Base-by-base conservation (phyloP, 805 yeast genomes). In the baker's yeast (Saccharomyces cerevisiae) region DNA sequence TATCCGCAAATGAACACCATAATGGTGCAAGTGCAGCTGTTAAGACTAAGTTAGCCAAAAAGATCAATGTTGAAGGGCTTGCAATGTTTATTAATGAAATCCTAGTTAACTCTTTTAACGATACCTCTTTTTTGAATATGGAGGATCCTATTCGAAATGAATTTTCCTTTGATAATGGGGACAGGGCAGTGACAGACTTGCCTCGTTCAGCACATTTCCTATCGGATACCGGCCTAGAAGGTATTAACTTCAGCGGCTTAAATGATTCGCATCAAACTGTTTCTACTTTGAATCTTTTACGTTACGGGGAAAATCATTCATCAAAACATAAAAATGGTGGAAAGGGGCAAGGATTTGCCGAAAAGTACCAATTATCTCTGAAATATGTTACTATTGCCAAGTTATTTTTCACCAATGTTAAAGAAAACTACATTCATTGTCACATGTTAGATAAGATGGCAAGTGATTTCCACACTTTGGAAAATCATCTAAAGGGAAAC, bases 111-210 rank as follows among this genome's bases (percentile, higher is more conserved):
- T 63, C 71, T 2, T 69, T 67, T 48, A 69, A 69, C 51, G 72
- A 69, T 53, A 56, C 68, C 3, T 65, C 70, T 2, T 69, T 62
- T 49, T 55, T 69, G 31, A 65, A 65, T 36, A 66, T 68, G 69
- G 54, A 66, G 3, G 66, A 64, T 5, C 63, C 62, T 49, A 50
- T 61, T 1, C 56, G 62, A 14, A 62, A 64, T 31, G 69, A 65
- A 47, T 66, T 66, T 46, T 41, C 57, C 1, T 66, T 66, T 51
- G 60, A 56, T 29, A 50, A 41, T 41, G 46, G 55, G 4, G 24
- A 47, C 26, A 47, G 24, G 49, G 9, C 28, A 11, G 47, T 47
- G 21, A 28, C 21, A 17, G 27, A 48, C n/a, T 6, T 9, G 17
- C 13, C 24, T 49, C 14, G 13, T 51, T 31, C 41, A 17, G 11